Percentiles rank a stretch among this genome's conserved stretches.
These are phyloP conservation scores for Linnemannia schmuckeri DNA, from an alignment of 192 early-diverging fungal genomes.

Conservation along the genomic window DNA sequence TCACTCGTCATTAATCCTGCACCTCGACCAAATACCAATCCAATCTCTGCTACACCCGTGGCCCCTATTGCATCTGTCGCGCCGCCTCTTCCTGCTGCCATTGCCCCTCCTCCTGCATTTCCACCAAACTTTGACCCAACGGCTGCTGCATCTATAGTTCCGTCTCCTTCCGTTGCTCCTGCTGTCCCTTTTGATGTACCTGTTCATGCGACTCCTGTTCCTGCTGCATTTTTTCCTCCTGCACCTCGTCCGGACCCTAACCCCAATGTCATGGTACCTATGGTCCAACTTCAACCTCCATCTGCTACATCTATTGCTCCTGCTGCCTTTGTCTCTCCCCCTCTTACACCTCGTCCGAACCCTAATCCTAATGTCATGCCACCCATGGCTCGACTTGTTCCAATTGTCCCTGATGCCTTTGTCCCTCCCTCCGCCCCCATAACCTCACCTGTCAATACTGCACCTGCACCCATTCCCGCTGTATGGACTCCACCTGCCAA, in stretches of 20 bases:
- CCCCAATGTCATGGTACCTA: background rate
- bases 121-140: background rate
- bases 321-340: background rate
- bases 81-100: background rate
- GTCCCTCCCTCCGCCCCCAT: background rate
- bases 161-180: background rate
- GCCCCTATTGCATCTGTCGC: background rate
- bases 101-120: background rate
- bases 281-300: background rate
- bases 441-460: background rate
- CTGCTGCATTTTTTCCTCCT: background rate
- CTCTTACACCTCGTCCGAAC: too few relatives aligned
- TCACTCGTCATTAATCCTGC: background rate
- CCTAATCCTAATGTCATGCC: too few relatives aligned
- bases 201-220: background rate
- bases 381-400: too few relatives aligned
- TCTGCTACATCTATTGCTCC: background rate
- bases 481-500: constrained; percentile 20
- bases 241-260: background rate
- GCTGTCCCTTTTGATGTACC: background rate
- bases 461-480: background rate
- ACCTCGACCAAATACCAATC: background rate
- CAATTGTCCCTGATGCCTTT: too few relatives aligned
- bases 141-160: background rate
- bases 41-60: background rate